These are phyloP conservation scores for Blastomyces silverae DNA, from an alignment of 2,329 filamentous ascomycete genomes.

Conservation along the genomic window DNA sequence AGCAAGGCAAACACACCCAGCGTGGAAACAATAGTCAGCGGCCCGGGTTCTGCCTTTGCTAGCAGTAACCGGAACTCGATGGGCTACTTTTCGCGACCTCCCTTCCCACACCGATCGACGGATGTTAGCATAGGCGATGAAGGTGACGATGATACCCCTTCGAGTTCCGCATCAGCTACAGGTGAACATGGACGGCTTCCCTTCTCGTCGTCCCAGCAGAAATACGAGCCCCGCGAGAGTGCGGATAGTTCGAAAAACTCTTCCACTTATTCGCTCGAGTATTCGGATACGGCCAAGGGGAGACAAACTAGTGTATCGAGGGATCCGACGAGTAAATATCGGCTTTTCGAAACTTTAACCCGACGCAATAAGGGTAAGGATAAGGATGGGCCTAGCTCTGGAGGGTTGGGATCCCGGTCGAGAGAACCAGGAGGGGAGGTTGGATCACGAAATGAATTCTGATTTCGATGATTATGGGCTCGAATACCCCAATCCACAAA, in stretches of 20 bases:
- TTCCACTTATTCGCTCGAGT: conserved; percentile 42
- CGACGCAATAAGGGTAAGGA: conserved; percentile 22
- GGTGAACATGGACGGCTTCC: conserved; percentile 40
- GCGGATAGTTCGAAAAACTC: conserved; percentile 44
- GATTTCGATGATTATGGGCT: conserved; percentile 9
- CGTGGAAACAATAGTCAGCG: conserved; percentile 29
- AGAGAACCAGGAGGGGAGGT: conserved; percentile 15
- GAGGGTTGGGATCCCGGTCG: neutral
- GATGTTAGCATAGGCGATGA: conserved; percentile 31
- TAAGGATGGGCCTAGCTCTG: neutral
- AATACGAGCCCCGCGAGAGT: conserved; percentile 38
- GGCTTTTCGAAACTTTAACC: conserved; percentile 38
- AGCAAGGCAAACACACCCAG: conserved; percentile 37
- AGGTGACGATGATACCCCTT: conserved; percentile 41
- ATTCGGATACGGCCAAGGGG: conserved; percentile 32
- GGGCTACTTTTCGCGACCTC: conserved; percentile 37
- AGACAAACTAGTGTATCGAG: conserved; percentile 36
- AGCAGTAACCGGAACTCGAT: conserved; percentile 38
- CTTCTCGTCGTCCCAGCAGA: conserved; percentile 32
- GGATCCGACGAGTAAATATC: conserved; percentile 38
- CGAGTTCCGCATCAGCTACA: conserved; percentile 39
- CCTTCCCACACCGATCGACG: conserved; percentile 36
- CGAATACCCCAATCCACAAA: neutral
- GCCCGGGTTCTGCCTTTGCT: conserved; percentile 27
- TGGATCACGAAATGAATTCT: conserved; percentile 21